phyloP scores from a whole-genome alignment of 257 asterid genomes.

The Solanum arcanum region DNA sequence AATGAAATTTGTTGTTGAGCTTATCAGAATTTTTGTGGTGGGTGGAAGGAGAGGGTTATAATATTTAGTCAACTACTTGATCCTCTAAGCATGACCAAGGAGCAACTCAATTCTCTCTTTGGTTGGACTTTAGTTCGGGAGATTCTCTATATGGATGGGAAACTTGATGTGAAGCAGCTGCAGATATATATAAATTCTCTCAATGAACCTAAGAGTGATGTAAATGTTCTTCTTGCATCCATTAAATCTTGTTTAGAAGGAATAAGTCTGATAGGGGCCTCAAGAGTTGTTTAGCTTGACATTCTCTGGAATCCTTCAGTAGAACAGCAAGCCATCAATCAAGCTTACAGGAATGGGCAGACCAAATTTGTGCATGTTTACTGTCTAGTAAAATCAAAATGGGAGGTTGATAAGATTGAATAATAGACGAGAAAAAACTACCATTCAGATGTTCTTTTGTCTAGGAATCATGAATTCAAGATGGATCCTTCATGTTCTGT shows the following conservation, averaged over 20 bases:
- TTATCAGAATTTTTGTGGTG: constrained; percentile 19
- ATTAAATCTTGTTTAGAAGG: background rate
- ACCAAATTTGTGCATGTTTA: constrained; percentile 51
- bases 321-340: constrained; percentile 54
- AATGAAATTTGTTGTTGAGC: constrained; percentile 36
- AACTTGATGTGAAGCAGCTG: background rate
- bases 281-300: constrained; percentile 66
- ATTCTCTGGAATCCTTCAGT: constrained; percentile 73
- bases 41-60: constrained; percentile 36
- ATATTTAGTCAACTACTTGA: constrained; percentile 41
- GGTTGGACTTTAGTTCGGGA: constrained; percentile 47
- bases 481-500: background rate
- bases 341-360: constrained; percentile 78
- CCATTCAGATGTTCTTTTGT: constrained; percentile 41
- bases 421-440: constrained; percentile 35
- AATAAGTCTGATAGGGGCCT: constrained; percentile 56
- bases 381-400: constrained; percentile 28
- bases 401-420: constrained; percentile 36
- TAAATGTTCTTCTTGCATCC: background rate
- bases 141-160: constrained; percentile 20
- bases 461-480: background rate
- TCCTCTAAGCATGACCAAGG: constrained; percentile 33
- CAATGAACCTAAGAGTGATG: background rate
- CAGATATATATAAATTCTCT: no score
- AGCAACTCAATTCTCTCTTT: background rate